Evolutionary conservation across 257 asterid species (phyloP), one percentile per base, ranked within the genome.

Genomic region (Solanum chaucha): DNA sequence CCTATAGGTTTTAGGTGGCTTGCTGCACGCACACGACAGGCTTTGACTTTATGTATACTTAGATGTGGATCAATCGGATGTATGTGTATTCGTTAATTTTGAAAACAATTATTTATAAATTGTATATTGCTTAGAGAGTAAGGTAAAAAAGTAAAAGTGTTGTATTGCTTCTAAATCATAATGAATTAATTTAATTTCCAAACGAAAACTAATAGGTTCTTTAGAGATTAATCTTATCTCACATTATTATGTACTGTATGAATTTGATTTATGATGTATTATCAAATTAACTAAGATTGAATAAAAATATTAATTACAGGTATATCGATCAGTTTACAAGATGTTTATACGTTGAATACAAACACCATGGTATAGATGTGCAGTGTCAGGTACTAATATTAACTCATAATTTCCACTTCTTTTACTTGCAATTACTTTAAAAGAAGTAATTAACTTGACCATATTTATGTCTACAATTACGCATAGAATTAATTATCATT

Each of bases 311-410:
- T 87, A 15, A 41, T 90, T 87, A 3, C 92, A 96, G 98, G 92
- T 96, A 96, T 32, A 82, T 94, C 26, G 98, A 95, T 83, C 97
- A 93, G 87, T 65, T 95, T 15, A 92, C 98, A 5, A 93, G 93
- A 90, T 90, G 98, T 87, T 85, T 96, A 46, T 88, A 93, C 26
- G 91, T 92, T 38, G 99, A 95, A 89, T 96, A 94, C 90, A 92
- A 90, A 75, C 64, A 82, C 12, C 19, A 85, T 24, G 97, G 98
- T 3, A 92, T 95, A 51, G 93, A 94, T 87, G 92, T 96, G 5
- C 99, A 96, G 61, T 95, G 98, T 70, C 99, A 93, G 97, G 98
- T 94, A 90, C 5, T 32, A 13, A 41, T 4, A 28, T 6, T 8
- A 20, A 19, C 15, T 6, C 86, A 83, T 32, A 30, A 19, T 44